Evolutionary conservation across 495 filamentous ascomycete genomes (phyloP).

Genomic region (Neurospora terricola): DNA sequence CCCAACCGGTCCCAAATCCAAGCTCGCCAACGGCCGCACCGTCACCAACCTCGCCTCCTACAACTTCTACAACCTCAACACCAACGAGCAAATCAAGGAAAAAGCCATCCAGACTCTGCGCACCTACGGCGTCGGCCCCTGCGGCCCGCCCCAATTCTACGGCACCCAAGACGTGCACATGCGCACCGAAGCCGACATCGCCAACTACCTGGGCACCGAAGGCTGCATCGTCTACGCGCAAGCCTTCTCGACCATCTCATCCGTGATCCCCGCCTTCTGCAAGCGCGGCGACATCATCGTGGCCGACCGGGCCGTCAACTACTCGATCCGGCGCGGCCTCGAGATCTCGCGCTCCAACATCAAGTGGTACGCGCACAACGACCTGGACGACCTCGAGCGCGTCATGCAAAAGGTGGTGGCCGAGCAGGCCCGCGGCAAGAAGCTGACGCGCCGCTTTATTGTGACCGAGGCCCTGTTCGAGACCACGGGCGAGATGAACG

Average conservation of each 20-base stretch:
- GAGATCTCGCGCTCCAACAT: conserved; percentile 87
- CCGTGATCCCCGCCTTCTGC: conserved; percentile 89
- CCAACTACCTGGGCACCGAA: conserved; percentile 72
- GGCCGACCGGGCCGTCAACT: conserved; percentile 91
- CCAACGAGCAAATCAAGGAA: conserved; percentile 84
- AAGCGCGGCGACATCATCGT: conserved; percentile 98
- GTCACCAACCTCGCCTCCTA: conserved; percentile 87
- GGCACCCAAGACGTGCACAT: conserved; percentile 98
- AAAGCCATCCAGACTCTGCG: conserved; percentile 89
- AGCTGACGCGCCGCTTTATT: conserved; percentile 86
- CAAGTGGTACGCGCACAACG: conserved; percentile 91
- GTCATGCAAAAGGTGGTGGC: conserved; percentile 77
- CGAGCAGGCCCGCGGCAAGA: conserved; percentile 73
- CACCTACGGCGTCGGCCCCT: conserved; percentile 92
- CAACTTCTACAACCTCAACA: conserved; percentile 95
- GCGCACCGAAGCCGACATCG: conserved; percentile 91
- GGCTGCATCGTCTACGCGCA: conserved; percentile 92
- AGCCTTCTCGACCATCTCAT: conserved; percentile 86
- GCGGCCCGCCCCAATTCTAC: conserved; percentile 95
- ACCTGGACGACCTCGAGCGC: conserved; percentile 84
- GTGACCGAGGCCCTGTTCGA: conserved; percentile 95
- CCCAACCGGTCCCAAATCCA: conserved; percentile 80
- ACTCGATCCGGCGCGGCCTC: conserved; percentile 84
- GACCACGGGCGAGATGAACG: conserved; percentile 72
- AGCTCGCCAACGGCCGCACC: conserved; percentile 78